Conservation (phyloP, 371 early-diverging fungal genomes). For the Fennellomyces sp. region DNA sequence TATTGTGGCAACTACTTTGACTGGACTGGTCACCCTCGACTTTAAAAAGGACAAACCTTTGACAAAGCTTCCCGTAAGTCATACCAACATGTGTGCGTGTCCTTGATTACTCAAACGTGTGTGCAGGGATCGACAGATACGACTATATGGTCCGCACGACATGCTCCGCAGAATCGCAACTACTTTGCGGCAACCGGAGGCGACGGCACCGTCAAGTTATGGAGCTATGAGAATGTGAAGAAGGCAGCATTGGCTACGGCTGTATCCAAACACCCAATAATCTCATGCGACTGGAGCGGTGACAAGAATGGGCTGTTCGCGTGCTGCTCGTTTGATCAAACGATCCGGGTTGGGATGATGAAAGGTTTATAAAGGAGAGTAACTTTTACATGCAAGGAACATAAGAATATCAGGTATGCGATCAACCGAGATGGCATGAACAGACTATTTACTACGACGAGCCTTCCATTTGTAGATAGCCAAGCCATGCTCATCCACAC, state of each 20-base stretch:
- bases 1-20: slow-evolving; percentile 54
- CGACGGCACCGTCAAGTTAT: slow-evolving; percentile 62
- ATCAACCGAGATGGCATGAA: background rate
- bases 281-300: slow-evolving; percentile 55
- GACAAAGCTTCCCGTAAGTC: slow-evolving; percentile 29
- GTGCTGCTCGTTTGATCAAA: slow-evolving; percentile 54
- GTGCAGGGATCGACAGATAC: slow-evolving; percentile 49
- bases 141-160: slow-evolving; percentile 77
- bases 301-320: slow-evolving; percentile 57
- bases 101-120: background rate
- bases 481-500: slow-evolving; percentile 79
- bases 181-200: slow-evolving; percentile 69
- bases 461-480: slow-evolving; percentile 92
- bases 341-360: slow-evolving; percentile 49
- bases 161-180: slow-evolving; percentile 72
- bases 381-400: background rate
- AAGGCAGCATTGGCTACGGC: slow-evolving; percentile 5
- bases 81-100: background rate
- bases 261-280: slow-evolving; percentile 43
- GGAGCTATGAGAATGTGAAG: slow-evolving; percentile 15
- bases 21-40: slow-evolving; percentile 49
- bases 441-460: slow-evolving; percentile 76
- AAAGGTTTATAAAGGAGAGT: slow-evolving; percentile 22
- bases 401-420: background rate
- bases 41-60: slow-evolving; percentile 11